Percentiles rank a stretch among this genome's conserved stretches.
phyloP scores from a whole-genome alignment of 2,329 filamentous ascomycete genomes.

The Microsporum canis region DNA sequence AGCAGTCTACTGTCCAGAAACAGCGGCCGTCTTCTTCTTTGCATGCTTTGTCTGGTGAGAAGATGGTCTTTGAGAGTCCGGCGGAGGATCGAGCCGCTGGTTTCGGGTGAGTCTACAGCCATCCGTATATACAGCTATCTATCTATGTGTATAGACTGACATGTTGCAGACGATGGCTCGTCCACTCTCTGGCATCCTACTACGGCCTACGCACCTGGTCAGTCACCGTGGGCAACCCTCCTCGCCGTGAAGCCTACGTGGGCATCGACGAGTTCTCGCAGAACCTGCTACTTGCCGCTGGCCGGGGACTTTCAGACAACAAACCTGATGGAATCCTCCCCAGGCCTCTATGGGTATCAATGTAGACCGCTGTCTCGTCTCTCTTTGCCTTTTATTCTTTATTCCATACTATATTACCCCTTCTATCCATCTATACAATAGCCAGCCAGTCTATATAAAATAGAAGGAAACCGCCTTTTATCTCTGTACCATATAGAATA shows the following conservation, averaged over 20 bases:
- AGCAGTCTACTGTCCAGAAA: conserved; percentile 35
- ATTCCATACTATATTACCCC: background rate
- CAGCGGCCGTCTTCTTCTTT: conserved; percentile 16
- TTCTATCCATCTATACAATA: background rate
- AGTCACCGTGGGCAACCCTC: conserved; percentile 58
- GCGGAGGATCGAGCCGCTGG: conserved; percentile 64
- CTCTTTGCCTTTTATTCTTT: background rate
- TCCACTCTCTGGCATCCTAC: conserved; percentile 83
- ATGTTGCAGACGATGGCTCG: conserved; percentile 66
- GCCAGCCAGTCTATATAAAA: background rate
- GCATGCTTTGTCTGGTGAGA: conserved; percentile 36
- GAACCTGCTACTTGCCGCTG: conserved; percentile 25
- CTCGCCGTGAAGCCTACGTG: conserved; percentile 71
- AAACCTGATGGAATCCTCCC: conserved; percentile 29
- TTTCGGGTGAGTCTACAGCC: conserved; percentile 58
- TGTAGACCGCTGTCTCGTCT: conserved; percentile 17
- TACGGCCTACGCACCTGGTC: conserved; percentile 82
- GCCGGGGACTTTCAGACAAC: conserved; percentile 10
- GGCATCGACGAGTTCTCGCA: conserved; percentile 40
- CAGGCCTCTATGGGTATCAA: conserved; percentile 27
- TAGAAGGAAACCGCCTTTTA: background rate
- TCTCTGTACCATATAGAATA: background rate
- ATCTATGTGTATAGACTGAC: background rate
- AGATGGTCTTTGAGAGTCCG: conserved; percentile 69
- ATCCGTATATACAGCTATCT: background rate